These are phyloP conservation scores for Talaromyces borbonicus DNA, from an alignment of 495 filamentous ascomycete species.

Conservation along the genomic window DNA sequence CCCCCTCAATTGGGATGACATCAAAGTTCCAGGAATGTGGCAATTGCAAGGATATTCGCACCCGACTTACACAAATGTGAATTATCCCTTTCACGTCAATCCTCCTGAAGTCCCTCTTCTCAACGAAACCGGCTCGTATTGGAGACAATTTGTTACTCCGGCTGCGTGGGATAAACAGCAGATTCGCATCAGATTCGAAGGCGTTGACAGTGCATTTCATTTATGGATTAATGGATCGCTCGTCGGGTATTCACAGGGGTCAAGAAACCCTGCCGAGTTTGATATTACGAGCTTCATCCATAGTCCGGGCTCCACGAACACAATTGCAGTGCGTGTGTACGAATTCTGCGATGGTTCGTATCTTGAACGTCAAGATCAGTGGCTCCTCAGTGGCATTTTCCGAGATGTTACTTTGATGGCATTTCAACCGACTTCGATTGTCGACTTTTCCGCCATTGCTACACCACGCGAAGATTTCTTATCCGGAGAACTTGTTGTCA, in stretches of 20 bases:
- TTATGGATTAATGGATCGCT: background rate
- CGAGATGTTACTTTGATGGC: background rate
- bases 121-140: slow-evolving; percentile 50
- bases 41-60: slow-evolving; percentile 52
- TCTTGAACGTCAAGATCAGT: slow-evolving; percentile 1
- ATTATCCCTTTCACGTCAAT: slow-evolving; percentile 49
- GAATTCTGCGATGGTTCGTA: background rate
- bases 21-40: slow-evolving; percentile 58
- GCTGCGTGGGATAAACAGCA: slow-evolving; percentile 8
- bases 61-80: slow-evolving; percentile 51
- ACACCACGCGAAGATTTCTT: background rate
- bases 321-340: background rate
- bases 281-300: background rate
- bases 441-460: background rate
- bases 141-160: slow-evolving; percentile 39
- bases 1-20: slow-evolving; percentile 31
- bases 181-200: background rate
- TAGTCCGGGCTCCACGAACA: background rate
- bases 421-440: background rate
- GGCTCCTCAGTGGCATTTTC: background rate
- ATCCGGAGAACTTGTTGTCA: background rate
- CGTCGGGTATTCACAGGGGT: background rate
- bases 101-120: slow-evolving; percentile 41
- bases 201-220: background rate
- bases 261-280: background rate